Base-by-base conservation (phyloP, 495 filamentous ascomycete species). In the Polyplosphaeria fusca region DNA sequence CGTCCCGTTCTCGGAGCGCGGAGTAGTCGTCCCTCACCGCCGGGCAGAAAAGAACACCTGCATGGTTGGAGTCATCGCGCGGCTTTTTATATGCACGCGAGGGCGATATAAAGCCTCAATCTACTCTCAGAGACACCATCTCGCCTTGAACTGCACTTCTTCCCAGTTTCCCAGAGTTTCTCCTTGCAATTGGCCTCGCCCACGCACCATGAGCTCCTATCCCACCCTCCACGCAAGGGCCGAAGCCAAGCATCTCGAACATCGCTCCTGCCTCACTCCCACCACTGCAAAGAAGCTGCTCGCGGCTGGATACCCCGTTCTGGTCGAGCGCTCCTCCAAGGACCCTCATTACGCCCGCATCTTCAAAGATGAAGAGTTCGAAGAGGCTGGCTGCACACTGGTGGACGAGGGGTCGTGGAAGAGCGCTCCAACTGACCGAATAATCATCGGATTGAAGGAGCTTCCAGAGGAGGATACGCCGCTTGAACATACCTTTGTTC, bases 371-470 rank as follows among this genome's bases (percentile, higher is more conserved):
- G 70, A 75, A 47, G 83, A 85, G 67, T 85, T 82, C 67, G 72
- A 67, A 30, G 24, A 51, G 18, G 58, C 49, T 19, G 91, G 90
- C 26, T 86, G 84, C 23, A 84, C 75, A 3, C 76, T 96, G n/a
- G 87, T 96, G 4, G 82, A 84, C 14, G 85, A 88, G 64, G 85
- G 87, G 25, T 88, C 82, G 42, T 97, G 93, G 92, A 77, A 76
- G 64, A 76, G 79, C 67, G 88, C 84, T 0, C 89, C 93, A 2
- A 82, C 89, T 53, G 82, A 91, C 66, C 88, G 90, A 66, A 89
- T 95, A 64, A 78, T 96, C 57, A 64, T 76, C 40, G 92, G 93
- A 32, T 78, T 98, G 44, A 98, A 98, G 80, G 93, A 96, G 76
- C 79, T 96, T 14, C 88, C 88, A 5, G 90, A 94, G 67, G 88